A percentile compares a stretch with the other conserved stretches of the same genome.
These are phyloP conservation scores for Aspergillus carbonarius DNA, from an alignment of 2,329 filamentous ascomycete species.

Conservation along the genomic window DNA sequence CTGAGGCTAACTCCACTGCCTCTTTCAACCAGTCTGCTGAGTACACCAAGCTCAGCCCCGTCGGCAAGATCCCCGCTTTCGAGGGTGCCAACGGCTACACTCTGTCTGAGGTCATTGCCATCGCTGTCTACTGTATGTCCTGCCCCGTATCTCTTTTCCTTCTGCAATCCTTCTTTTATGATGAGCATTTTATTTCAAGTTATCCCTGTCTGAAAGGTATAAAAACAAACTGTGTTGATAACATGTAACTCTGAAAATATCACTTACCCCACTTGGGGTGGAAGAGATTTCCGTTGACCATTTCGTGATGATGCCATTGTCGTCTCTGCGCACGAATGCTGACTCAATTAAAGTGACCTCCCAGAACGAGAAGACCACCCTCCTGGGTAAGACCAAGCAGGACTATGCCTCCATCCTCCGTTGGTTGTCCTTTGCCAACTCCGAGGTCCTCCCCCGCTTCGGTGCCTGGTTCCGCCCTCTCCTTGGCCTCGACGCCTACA, in stretches of 20 bases:
- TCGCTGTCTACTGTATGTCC: constrained; percentile 94
- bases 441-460: constrained; percentile 72
- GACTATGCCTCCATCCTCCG: constrained; percentile 98
- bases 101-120: constrained; percentile 87
- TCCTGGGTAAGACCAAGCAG: constrained; percentile 99
- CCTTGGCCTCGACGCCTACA: constrained; percentile 78
- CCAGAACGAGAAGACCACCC: constrained; percentile 99
- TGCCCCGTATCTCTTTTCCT: constrained; percentile 18
- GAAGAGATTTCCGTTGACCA: constrained; percentile 17
- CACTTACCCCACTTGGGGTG: constrained; percentile 42
- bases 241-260: constrained; percentile 68
- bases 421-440: constrained; percentile 98
- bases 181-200: constrained; percentile 79
- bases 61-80: constrained; percentile 91
- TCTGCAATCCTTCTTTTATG: constrained; percentile 41
- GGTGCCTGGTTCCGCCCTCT: constrained; percentile 85
- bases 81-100: constrained; percentile 87
- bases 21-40: constrained; percentile 66
- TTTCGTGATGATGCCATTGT: constrained; percentile 15
- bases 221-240: constrained; percentile 69
- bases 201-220: constrained; percentile 94
- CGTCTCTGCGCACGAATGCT: constrained; percentile 19
- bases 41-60: constrained; percentile 81
- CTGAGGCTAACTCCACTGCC: constrained; percentile 51
- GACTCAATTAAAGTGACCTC: constrained; percentile 71